Evolutionary conservation across 805 yeast genomes (phyloP).

Genomic region (Saccharomycopsis fodiens): DNA sequence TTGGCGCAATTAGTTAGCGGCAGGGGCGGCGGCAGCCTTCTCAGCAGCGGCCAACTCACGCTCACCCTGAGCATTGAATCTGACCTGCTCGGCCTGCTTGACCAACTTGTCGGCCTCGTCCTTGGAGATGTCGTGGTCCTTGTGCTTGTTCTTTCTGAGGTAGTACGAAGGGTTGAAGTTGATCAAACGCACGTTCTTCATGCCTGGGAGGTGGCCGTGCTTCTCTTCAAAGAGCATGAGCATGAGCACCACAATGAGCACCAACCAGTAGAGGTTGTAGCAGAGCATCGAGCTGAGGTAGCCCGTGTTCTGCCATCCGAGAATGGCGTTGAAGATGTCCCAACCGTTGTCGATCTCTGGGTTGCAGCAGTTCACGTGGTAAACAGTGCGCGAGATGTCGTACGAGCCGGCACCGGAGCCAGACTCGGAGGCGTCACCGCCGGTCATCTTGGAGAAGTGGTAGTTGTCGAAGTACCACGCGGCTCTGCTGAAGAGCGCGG

Average conservation of each 20-base stretch:
- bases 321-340: conserved; percentile 90
- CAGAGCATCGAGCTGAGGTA: conserved; percentile 86
- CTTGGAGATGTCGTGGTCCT: conserved; percentile 36
- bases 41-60: neutral
- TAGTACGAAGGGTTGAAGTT: conserved; percentile 67
- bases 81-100: conserved; percentile 32
- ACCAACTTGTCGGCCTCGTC: conserved; percentile 50
- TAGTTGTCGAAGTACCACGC: conserved; percentile 82
- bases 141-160: conserved; percentile 59
- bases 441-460: conserved; percentile 55
- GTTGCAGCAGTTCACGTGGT: conserved; percentile 98
- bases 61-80: conserved; percentile 32
- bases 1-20: too few species aligned
- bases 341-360: conserved; percentile 90
- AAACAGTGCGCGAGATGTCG: conserved; percentile 68
- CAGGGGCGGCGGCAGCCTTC: too few species aligned
- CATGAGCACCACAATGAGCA: conserved; percentile 43
- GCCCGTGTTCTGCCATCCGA: conserved; percentile 98
- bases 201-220: conserved; percentile 71
- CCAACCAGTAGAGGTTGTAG: conserved; percentile 85
- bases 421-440: conserved; percentile 91
- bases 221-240: conserved; percentile 80
- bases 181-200: conserved; percentile 39
- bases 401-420: conserved; percentile 97
- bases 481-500: conserved; percentile 90